Conservation (phyloP, 306 rosid genomes). For the Mucuna pruriens region DNA sequence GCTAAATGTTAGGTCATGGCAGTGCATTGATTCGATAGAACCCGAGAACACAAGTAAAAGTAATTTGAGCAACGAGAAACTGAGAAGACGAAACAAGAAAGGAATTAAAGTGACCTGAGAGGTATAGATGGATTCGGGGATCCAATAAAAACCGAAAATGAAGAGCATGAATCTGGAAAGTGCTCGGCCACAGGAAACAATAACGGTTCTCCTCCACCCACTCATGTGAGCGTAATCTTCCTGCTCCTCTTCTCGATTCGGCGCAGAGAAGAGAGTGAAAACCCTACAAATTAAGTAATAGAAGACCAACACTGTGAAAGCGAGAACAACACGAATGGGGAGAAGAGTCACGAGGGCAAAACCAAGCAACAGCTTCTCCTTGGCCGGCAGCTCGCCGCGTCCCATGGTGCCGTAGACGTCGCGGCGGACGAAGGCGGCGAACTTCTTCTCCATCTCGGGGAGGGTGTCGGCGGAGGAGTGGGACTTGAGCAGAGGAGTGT, state of each 20-base stretch:
- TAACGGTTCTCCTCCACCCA: slow-evolving; percentile 79
- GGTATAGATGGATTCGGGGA: slow-evolving; percentile 48
- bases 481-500: slow-evolving; percentile 75
- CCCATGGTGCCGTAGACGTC: slow-evolving; percentile 95
- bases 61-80: background rate
- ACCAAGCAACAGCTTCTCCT: slow-evolving; percentile 76
- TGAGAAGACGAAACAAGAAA: background rate
- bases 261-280: slow-evolving; percentile 66
- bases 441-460: slow-evolving; percentile 66
- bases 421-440: slow-evolving; percentile 71
- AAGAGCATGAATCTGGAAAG: slow-evolving; percentile 83
- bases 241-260: slow-evolving; percentile 78
- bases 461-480: slow-evolving; percentile 33
- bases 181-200: slow-evolving; percentile 64
- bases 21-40: background rate
- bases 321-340: slow-evolving; percentile 68
- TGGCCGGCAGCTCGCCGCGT: slow-evolving; percentile 70
- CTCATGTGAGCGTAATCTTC: slow-evolving; percentile 86
- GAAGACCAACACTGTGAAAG: slow-evolving; percentile 48
- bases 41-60: background rate
- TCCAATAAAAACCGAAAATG: slow-evolving; percentile 93
- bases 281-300: slow-evolving; percentile 82
- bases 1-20: background rate
- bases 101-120: background rate
- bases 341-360: slow-evolving; percentile 73